Percentiles rank a stretch among this genome's conserved stretches.
phyloP scores from a whole-genome alignment of 1,284 basidiomycete genomes.

The Trichosporon coremiiforme region DNA sequence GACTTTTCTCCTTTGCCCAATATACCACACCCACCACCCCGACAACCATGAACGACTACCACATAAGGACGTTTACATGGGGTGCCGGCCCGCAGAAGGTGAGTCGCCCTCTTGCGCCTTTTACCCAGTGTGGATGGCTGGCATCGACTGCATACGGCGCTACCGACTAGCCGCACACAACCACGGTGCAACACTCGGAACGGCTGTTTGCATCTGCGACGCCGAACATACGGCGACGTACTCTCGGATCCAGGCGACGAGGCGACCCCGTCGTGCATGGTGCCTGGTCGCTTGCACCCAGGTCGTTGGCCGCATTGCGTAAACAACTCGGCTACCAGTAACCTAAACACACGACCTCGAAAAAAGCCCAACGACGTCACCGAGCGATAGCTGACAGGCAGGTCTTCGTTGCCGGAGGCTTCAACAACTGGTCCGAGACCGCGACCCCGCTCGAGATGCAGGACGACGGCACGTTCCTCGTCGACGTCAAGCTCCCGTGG shows the following conservation, averaged over 20 bases:
- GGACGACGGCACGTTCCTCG: slow-evolving; percentile 47
- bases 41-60: slow-evolving; percentile 33
- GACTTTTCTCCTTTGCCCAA: slow-evolving; percentile 10
- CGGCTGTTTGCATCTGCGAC: neutral
- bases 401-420: slow-evolving; percentile 54
- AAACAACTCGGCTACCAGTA: neutral
- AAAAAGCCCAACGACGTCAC: neutral
- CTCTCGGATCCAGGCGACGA: neutral
- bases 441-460: slow-evolving; percentile 49
- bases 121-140: neutral
- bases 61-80: slow-evolving; percentile 50
- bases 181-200: neutral
- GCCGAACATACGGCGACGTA: neutral
- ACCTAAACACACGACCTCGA: slow-evolving; percentile 6
- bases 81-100: slow-evolving; percentile 50
- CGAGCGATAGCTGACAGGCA: slow-evolving; percentile 23
- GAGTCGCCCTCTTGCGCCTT: slow-evolving; percentile 27
- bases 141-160: neutral
- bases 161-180: neutral
- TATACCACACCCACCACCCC: neutral
- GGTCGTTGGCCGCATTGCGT: neutral
- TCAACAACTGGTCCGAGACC: slow-evolving; percentile 55
- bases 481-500: slow-evolving; percentile 46
- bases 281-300: slow-evolving; percentile 2
- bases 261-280: neutral